Percentiles rank a stretch among this genome's conserved stretches.
Evolutionary conservation across 176 grass and related monocot species (phyloP).

Genomic region (Oryza rufipogon): DNA sequence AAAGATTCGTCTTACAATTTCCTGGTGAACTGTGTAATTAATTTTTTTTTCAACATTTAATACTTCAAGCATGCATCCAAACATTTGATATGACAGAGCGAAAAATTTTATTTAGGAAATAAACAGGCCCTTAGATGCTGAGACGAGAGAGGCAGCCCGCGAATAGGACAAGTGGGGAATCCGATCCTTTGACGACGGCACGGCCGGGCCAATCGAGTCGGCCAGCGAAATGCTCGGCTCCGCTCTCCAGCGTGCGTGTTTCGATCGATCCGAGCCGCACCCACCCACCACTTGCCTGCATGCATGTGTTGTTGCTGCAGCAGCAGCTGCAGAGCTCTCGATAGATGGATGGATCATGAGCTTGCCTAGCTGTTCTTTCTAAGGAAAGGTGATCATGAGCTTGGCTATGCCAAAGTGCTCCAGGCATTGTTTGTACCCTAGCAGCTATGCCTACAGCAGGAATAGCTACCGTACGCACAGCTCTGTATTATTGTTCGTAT

Average conservation of each 20-base stretch:
- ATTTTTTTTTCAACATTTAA: too few species aligned
- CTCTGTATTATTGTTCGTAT: neutral
- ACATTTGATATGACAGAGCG: too few species aligned
- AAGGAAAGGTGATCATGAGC: neutral
- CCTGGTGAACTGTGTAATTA: too few species aligned
- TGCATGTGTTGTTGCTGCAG: too few species aligned
- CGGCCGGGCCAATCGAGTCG: neutral
- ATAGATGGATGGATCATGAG: neutral
- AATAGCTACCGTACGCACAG: neutral
- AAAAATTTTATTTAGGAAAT: too few species aligned
- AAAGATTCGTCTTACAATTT: too few species aligned
- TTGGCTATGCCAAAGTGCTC: neutral
- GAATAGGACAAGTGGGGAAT: constrained; percentile 40
- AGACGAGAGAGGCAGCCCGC: neutral
- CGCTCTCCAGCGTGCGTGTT: neutral
- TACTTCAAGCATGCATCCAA: too few species aligned
- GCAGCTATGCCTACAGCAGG: neutral
- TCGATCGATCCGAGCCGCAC: neutral
- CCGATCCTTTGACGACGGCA: constrained; percentile 34
- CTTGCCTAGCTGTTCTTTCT: neutral
- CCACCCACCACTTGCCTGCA: too few species aligned
- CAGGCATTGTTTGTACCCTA: neutral
- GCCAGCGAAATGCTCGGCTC: neutral
- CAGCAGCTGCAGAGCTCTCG: neutral
- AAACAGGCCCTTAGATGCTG: too few species aligned